These are phyloP conservation scores for Ustilago hordei DNA, from an alignment of 1,284 basidiomycete genomes.

Conservation along the genomic window DNA sequence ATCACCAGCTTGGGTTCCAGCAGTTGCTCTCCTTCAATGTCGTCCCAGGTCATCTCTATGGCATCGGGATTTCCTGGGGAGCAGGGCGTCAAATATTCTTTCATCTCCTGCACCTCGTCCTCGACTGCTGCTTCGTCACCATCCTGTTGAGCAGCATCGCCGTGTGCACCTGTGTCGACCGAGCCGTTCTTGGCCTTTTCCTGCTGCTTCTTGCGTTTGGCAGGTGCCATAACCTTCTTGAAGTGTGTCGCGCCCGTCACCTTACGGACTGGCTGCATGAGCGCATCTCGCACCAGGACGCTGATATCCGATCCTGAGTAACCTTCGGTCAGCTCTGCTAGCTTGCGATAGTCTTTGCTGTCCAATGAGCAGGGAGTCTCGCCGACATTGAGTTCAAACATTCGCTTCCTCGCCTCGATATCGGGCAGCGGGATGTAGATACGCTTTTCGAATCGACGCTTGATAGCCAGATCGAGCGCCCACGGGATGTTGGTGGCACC, in stretches of 20 bases:
- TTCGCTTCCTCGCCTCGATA: slow-evolving; percentile 87
- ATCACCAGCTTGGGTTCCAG: slow-evolving; percentile 71
- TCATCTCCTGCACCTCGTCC: slow-evolving; percentile 73
- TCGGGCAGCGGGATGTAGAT: slow-evolving; percentile 98
- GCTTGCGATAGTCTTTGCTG: slow-evolving; percentile 81
- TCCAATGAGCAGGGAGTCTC: slow-evolving; percentile 87
- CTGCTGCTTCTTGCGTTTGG: slow-evolving; percentile 44
- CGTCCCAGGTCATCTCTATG: slow-evolving; percentile 91
- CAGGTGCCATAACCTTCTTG: slow-evolving; percentile 74
- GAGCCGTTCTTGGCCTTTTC: slow-evolving; percentile 45
- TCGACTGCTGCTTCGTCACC: slow-evolving; percentile 27
- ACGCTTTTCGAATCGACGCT: slow-evolving; percentile 96
- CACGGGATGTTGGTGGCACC: slow-evolving; percentile 91
- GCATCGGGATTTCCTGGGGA: slow-evolving; percentile 91
- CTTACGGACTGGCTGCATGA: slow-evolving; percentile 99
- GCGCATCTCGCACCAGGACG: slow-evolving; percentile 92
- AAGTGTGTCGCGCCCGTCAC: slow-evolving; percentile 96
- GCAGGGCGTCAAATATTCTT: slow-evolving; percentile 81
- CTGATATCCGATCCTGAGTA: slow-evolving; percentile 97
- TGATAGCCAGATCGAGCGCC: slow-evolving; percentile 95
- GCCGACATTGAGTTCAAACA: slow-evolving; percentile 98
- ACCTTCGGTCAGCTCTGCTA: slow-evolving; percentile 88
- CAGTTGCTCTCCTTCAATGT: slow-evolving; percentile 88
- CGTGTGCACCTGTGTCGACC: slow-evolving; percentile 42
- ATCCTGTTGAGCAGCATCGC: slow-evolving; percentile 44